These are phyloP conservation scores for Penicillium flavigenum DNA, from an alignment of 495 filamentous ascomycete species.

Conservation along the genomic window DNA sequence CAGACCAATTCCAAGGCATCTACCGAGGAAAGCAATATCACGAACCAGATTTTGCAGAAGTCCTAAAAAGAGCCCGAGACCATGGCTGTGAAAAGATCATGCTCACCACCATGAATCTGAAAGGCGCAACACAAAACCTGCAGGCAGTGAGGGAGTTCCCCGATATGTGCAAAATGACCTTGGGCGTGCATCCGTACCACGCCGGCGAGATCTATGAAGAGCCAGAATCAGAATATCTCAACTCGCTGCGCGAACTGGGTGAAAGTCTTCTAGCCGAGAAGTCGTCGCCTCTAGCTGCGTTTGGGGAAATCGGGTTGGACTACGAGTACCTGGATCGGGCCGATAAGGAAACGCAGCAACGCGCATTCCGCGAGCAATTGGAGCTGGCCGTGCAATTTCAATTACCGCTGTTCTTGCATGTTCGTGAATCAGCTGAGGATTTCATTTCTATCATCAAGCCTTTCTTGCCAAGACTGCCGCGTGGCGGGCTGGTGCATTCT, in stretches of 20 bases:
- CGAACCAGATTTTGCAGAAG: slow-evolving; percentile 25
- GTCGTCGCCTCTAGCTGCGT: slow-evolving; percentile 27
- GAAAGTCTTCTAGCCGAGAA: slow-evolving; percentile 15
- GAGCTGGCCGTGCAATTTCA: slow-evolving; percentile 26
- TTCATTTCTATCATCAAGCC: slow-evolving; percentile 30
- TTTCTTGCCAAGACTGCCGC: slow-evolving; percentile 22
- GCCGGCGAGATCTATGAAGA: slow-evolving; percentile 25
- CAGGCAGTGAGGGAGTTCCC: slow-evolving; percentile 21
- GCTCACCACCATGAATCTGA: slow-evolving; percentile 31
- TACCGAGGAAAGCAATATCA: slow-evolving; percentile 37
- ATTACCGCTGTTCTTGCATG: slow-evolving; percentile 34
- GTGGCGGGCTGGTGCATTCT: slow-evolving; percentile 33
- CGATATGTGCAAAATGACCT: slow-evolving; percentile 31
- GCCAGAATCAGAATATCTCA: slow-evolving; percentile 14
- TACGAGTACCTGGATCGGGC: slow-evolving; percentile 33
- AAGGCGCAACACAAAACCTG: slow-evolving; percentile 23
- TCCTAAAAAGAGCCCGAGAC: slow-evolving; percentile 26
- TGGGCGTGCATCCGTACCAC: slow-evolving; percentile 36
- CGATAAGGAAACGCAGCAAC: slow-evolving; percentile 30
- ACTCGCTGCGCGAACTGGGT: slow-evolving; percentile 11
- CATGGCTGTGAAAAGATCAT: slow-evolving; percentile 28
- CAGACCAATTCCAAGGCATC: slow-evolving; percentile 36
- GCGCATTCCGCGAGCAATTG: slow-evolving; percentile 30
- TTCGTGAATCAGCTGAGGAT: slow-evolving; percentile 27
- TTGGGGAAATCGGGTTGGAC: slow-evolving; percentile 35